These are phyloP conservation scores for Discostella stelligeroides DNA, from an alignment of 108 stramenopile species.

Conservation along the genomic window DNA sequence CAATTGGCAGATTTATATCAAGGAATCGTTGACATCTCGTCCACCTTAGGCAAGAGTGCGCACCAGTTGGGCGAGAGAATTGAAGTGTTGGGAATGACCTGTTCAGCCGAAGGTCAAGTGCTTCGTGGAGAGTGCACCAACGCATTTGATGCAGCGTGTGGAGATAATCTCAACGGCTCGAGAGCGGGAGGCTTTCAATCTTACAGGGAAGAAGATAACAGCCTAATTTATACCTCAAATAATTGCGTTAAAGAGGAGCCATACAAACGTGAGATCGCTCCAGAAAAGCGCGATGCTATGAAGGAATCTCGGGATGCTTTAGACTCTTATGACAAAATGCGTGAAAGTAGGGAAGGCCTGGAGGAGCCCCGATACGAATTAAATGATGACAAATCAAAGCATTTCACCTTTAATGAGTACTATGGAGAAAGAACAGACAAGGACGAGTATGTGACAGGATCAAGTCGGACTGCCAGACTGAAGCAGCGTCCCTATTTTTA, in stretches of 20 bases:
- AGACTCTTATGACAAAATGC: not conserved
- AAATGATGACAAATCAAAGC: not conserved
- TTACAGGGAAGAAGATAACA: not conserved
- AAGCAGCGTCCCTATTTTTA: not conserved
- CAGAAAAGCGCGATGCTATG: not conserved
- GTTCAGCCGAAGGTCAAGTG: not conserved
- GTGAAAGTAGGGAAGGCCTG: not conserved
- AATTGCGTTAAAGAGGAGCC: too few relatives aligned
- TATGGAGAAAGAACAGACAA: not conserved
- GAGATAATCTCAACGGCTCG: not conserved
- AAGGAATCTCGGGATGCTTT: not conserved
- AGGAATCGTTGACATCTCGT: not conserved
- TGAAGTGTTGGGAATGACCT: conserved; percentile 10
- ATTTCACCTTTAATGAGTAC: not conserved
- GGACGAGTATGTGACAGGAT: not conserved
- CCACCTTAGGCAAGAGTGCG: not conserved
- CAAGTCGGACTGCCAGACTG: not conserved
- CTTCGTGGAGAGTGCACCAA: not conserved
- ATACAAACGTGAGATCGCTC: not conserved
- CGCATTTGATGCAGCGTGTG: not conserved
- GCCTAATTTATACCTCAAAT: too few relatives aligned
- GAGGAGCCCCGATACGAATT: not conserved
- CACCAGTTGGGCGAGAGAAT: not conserved
- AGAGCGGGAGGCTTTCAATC: not conserved
- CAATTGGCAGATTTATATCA: not conserved